These are phyloP conservation scores for Crithidia thermophila DNA, from an alignment of 208 protist species.

Conservation along the genomic window DNA sequence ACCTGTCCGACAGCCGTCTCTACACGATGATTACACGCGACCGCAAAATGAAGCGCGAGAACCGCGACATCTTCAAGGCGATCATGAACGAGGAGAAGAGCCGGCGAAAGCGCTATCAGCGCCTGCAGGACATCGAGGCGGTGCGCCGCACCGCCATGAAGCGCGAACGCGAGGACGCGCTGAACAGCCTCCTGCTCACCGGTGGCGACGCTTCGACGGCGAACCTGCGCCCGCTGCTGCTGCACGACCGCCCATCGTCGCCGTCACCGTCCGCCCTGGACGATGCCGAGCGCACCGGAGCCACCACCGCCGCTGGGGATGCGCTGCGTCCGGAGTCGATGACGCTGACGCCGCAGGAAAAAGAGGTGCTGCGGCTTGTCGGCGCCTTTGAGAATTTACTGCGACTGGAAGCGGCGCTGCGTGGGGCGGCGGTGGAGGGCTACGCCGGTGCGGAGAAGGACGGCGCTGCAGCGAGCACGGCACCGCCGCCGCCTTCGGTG, in stretches of 20 bases:
- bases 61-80: slow-evolving; percentile 75
- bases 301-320: not conserved
- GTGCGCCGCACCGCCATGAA: slow-evolving; percentile 84
- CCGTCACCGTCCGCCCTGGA: not conserved
- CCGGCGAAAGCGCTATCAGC: slow-evolving; percentile 66
- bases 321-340: not conserved
- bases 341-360: slow-evolving; percentile 27
- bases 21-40: slow-evolving; percentile 93
- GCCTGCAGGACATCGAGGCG: slow-evolving; percentile 69
- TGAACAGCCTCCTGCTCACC: slow-evolving; percentile 59
- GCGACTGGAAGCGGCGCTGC: slow-evolving; percentile 53
- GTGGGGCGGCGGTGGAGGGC: slow-evolving; percentile 17
- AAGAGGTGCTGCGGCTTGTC: slow-evolving; percentile 58
- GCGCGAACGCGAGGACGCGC: slow-evolving; percentile 81
- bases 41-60: slow-evolving; percentile 75
- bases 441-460: not conserved
- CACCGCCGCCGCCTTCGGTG: slow-evolving; percentile 1
- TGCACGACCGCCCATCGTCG: slow-evolving; percentile 1
- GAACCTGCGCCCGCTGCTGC: slow-evolving; percentile 9
- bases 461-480: not conserved
- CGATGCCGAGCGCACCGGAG: not conserved
- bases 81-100: slow-evolving; percentile 88
- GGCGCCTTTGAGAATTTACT: slow-evolving; percentile 87
- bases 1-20: slow-evolving; percentile 83
- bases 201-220: slow-evolving; percentile 10